phyloP scores from a whole-genome alignment of 1,139 yeast genomes.

The Taiozyma sp. region DNA sequence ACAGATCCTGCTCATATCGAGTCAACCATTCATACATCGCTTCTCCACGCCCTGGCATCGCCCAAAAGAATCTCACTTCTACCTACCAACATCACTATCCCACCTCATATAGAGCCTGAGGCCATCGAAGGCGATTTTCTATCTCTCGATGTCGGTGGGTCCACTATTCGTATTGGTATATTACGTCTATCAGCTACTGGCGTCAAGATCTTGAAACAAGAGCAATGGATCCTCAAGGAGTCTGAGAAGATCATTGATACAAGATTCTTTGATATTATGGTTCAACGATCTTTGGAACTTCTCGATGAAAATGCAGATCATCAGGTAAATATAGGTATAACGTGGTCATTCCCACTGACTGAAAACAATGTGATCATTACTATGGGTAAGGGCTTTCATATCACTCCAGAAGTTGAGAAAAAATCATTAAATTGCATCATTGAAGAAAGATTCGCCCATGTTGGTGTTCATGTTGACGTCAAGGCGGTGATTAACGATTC shows the following conservation, averaged over 20 bases:
- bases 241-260: constrained; percentile 19
- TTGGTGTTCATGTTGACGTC: constrained; percentile 11
- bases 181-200: neutral
- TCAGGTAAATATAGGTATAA: constrained; percentile 21
- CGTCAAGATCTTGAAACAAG: neutral
- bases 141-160: constrained; percentile 23
- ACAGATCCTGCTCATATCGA: neutral
- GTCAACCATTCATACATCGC: neutral
- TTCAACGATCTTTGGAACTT: constrained; percentile 9
- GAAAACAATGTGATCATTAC: constrained; percentile 22
- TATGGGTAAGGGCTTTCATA: constrained; percentile 32
- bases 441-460: constrained; percentile 5
- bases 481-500: constrained; percentile 30
- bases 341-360: constrained; percentile 33
- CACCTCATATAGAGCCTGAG: constrained; percentile 1
- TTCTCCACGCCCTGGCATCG: neutral
- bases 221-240: constrained; percentile 14
- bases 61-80: constrained; percentile 5
- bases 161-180: constrained; percentile 18
- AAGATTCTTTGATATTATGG: constrained; percentile 24
- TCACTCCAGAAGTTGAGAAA: constrained; percentile 19
- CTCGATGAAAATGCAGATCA: neutral
- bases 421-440: constrained; percentile 18
- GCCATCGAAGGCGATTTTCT: constrained; percentile 2
- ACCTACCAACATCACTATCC: neutral